phyloP scores from a whole-genome alignment of 2,329 filamentous ascomycete species.

The Hymenoscyphus fructigenus region DNA sequence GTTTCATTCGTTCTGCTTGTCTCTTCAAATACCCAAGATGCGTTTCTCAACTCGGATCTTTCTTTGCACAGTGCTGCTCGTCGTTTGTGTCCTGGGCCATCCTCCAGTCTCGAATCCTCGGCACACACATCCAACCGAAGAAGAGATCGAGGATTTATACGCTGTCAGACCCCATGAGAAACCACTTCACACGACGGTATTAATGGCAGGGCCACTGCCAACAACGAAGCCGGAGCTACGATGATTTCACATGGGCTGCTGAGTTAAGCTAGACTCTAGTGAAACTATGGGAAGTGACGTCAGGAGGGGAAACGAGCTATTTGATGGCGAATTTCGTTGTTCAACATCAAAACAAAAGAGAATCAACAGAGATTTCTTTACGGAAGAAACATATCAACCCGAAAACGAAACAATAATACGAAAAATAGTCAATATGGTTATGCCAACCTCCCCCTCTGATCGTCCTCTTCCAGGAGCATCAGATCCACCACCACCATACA shows the following conservation, averaged over 20 bases:
- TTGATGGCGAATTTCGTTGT: not conserved
- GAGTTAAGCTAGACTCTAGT: not conserved
- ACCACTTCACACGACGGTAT: constrained; percentile 23
- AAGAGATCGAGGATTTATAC: constrained; percentile 19
- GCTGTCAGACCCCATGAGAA: constrained; percentile 11
- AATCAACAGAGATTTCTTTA: not conserved
- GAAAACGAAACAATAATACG: not conserved
- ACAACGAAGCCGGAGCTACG: not conserved
- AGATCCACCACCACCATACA: constrained; percentile 40
- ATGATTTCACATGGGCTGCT: not conserved
- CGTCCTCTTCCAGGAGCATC: constrained; percentile 1
- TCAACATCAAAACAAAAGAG: not conserved
- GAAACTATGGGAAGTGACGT: not conserved
- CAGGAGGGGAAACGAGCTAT: not conserved
- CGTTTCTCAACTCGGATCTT: not conserved
- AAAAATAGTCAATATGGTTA: not conserved
- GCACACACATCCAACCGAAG: constrained; percentile 4
- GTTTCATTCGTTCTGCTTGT: not conserved
- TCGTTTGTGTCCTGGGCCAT: constrained; percentile 11
- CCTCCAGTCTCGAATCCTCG: constrained; percentile 22
- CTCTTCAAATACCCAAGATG: not conserved
- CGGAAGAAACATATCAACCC: not conserved
- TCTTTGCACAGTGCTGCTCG: not conserved
- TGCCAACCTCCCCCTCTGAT: not conserved
- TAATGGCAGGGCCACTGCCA: constrained; percentile 20